A percentile compares a stretch with the other conserved stretches of the same genome.
Evolutionary conservation across 345 rosid species (phyloP).

Genomic region (Eucalyptus victrix): DNA sequence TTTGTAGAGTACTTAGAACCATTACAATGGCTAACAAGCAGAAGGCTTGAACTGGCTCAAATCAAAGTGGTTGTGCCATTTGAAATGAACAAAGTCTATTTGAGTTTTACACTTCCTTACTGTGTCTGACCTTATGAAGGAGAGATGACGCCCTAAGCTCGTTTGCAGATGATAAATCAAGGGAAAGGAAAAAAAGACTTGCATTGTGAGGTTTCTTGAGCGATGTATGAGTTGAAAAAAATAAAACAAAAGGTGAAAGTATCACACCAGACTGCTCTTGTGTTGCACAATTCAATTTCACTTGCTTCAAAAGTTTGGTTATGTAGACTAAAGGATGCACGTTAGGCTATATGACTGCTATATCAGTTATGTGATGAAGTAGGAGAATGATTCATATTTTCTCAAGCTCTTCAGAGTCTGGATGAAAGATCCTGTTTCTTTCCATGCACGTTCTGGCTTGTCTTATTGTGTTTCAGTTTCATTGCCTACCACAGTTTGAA

Average conservation of each 20-base stretch:
- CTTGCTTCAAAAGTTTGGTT: neutral
- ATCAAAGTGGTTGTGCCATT: neutral
- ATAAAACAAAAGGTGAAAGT: neutral
- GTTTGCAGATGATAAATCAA: neutral
- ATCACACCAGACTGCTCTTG: neutral
- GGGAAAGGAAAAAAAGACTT: neutral
- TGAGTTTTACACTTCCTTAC: neutral
- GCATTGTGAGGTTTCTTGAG: neutral
- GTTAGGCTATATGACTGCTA: neutral
- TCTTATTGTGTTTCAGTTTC: neutral
- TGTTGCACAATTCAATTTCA: neutral
- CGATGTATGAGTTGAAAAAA: neutral
- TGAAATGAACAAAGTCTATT: neutral
- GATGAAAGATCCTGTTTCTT: neutral
- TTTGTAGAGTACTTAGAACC: neutral
- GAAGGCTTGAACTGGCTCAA: neutral
- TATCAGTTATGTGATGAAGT: neutral
- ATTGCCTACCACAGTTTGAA: neutral
- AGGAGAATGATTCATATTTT: neutral
- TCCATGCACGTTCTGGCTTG: neutral
- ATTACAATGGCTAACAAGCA: neutral
- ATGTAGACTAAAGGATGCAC: neutral
- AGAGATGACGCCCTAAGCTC: neutral
- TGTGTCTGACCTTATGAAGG: neutral
- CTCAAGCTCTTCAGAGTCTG: neutral